phyloP scores from a whole-genome alignment of 805 yeast genomes.

The Pichia rugopelliculosa region DNA sequence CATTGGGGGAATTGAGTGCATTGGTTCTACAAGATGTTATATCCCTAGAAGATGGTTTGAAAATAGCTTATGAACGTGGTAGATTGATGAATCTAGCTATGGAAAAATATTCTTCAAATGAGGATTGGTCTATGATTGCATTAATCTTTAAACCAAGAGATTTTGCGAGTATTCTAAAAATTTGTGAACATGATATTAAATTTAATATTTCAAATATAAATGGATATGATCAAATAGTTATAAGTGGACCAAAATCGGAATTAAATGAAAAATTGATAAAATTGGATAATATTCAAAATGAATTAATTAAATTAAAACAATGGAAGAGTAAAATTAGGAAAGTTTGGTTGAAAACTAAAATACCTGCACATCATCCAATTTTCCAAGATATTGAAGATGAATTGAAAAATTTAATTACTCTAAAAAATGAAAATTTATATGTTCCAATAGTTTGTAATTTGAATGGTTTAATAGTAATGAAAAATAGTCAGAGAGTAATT shows the following conservation, averaged over 20 bases:
- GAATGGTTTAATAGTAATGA: conserved; percentile 18
- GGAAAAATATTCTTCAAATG: conserved; percentile 4
- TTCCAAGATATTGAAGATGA: conserved; percentile 23
- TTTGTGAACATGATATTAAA: conserved; percentile 11
- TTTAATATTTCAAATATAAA: conserved; percentile 27
- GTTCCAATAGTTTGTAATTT: conserved; percentile 27
- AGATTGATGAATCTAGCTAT: conserved; percentile 26
- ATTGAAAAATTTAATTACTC: conserved; percentile 13
- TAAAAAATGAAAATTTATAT: conserved; percentile 9
- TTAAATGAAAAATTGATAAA: conserved; percentile 12
- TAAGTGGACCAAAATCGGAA: conserved; percentile 23
- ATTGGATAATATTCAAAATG: conserved; percentile 11
- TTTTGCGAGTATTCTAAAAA: conserved; percentile 14
- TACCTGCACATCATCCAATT: conserved; percentile 31
- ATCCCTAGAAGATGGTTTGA: conserved; percentile 20
- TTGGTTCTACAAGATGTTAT: conserved; percentile 24
- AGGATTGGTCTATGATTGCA: conserved; percentile 31
- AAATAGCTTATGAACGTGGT: conserved; percentile 25
- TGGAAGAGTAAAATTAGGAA: conserved; percentile 22
- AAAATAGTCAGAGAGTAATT: conserved; percentile 17
- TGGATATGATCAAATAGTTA: conserved; percentile 29
- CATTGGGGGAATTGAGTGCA: conserved; percentile 29
- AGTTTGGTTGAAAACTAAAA: conserved; percentile 24
- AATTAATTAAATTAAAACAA: conserved; percentile 11
- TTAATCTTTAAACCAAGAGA: conserved; percentile 23